Base-by-base conservation (phyloP, 768 basidiomycete genomes). In the Rhizopogon salebrosus region DNA sequence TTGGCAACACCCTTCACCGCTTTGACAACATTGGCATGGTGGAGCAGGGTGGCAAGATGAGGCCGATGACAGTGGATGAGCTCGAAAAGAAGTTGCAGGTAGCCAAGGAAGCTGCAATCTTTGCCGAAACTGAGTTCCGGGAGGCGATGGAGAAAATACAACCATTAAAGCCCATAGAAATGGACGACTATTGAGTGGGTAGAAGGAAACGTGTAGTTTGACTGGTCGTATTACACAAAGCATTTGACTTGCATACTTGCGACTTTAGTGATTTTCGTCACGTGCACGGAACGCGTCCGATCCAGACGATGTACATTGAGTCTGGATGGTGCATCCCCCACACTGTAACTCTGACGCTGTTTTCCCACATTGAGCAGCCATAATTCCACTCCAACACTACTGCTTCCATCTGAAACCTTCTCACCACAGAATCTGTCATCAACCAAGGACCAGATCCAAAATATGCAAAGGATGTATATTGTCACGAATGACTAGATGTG, bases 111-210 rank as follows among this genome's bases (percentile, higher is more conserved):
- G 85, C 80, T 20, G 82, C 84, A 16, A 75, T 79, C 56, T 84
- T 82, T 67, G 87, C 83, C 1, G 89, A 89, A 71, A 78, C 81
- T 27, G 86, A 90, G 68, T 73, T 92, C 41, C 77, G 79, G 59
- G 87, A 89, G 69, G 72, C 79, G 9, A 89, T 92, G 88, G 80
- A 82, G 62, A 82, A 72, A 60, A 76, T 85, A 68, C 80, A 84
- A 54, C 69, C 66, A 20, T 70, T 80, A 43, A 76, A 75, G 57
- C 82, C 83, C n/a, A 64, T 71, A 10, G 76, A 69, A 38, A 60
- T 70, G 34, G 69, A 72, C 22, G 69, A 69, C 56, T 55, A 65
- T 52, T 64, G 62, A 69, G 23, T 51, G 22, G 51, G 11, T 16
- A 11, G 16, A 11, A 41, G 16, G 11, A 41, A 42, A 3, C 22